phyloP scores from a whole-genome alignment of 1,284 basidiomycete species.

The Moniliella sp. region DNA sequence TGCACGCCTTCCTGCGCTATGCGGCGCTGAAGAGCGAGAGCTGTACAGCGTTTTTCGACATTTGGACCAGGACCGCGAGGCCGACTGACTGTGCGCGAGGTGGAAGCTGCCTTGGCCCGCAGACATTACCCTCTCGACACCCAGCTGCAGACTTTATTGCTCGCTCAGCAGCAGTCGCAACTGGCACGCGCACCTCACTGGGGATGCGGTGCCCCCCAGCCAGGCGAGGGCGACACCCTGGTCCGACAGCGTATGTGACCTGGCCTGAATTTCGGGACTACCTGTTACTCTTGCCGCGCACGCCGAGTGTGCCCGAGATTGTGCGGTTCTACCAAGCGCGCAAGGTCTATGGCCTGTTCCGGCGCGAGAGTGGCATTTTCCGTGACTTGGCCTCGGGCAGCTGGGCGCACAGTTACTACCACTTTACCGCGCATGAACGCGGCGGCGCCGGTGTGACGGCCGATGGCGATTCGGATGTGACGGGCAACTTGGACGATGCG shows the following conservation, averaged over 20 bases:
- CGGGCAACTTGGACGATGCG: neutral
- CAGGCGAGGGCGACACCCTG: no score
- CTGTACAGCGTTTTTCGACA: constrained; percentile 29
- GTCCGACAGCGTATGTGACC: no score
- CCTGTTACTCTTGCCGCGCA: constrained; percentile 24
- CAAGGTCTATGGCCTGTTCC: constrained; percentile 30
- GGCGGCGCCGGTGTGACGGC: constrained; percentile 23
- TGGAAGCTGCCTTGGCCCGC: no score
- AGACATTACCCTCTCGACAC: no score
- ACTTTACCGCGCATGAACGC: constrained; percentile 9
- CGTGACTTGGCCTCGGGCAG: constrained; percentile 16
- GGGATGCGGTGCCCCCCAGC: no score
- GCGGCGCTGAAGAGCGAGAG: no score
- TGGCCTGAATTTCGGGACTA: constrained; percentile 33
- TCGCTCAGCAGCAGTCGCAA: no score
- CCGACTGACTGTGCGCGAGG: no score
- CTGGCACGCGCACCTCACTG: no score
- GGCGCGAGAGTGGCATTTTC: constrained; percentile 28
- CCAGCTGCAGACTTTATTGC: no score
- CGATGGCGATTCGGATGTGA: constrained; percentile 13
- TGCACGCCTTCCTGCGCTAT: no score
- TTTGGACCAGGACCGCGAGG: constrained; percentile 26
- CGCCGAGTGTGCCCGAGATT: constrained; percentile 22
- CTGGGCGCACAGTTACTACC: constrained; percentile 21
- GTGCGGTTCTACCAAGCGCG: constrained; percentile 31